A percentile compares a stretch with the other conserved stretches of the same genome.
These are phyloP conservation scores for Trichoderma gracile DNA, from an alignment of 2,329 filamentous ascomycete species.

Conservation along the genomic window DNA sequence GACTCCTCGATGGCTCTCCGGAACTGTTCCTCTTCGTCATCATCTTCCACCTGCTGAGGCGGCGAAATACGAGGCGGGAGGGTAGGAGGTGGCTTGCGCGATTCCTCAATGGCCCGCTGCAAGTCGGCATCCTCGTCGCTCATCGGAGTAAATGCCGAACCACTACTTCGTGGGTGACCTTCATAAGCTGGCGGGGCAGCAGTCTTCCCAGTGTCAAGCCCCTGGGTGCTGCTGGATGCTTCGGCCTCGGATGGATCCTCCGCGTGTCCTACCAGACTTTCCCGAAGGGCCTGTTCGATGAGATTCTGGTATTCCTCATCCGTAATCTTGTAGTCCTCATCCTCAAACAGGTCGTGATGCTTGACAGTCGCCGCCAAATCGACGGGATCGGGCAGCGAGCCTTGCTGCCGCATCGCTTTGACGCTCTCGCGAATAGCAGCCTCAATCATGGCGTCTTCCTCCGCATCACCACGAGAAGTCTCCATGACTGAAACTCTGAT, in stretches of 20 bases:
- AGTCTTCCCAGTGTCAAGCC: slow-evolving; percentile 26
- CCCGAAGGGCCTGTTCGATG: slow-evolving; percentile 57
- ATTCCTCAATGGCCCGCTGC: slow-evolving; percentile 45
- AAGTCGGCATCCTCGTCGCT: slow-evolving; percentile 44
- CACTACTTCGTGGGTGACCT: background rate
- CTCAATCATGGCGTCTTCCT: slow-evolving; percentile 72
- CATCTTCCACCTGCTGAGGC: slow-evolving; percentile 36
- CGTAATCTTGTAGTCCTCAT: slow-evolving; percentile 49
- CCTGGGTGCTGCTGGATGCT: slow-evolving; percentile 29
- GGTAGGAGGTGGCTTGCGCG: slow-evolving; percentile 34
- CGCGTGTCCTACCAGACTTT: slow-evolving; percentile 45
- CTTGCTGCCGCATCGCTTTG: slow-evolving; percentile 49
- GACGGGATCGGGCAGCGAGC: slow-evolving; percentile 34
- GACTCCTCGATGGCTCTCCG: slow-evolving; percentile 50
- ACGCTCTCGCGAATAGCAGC: slow-evolving; percentile 73
- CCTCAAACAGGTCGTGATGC: slow-evolving; percentile 39
- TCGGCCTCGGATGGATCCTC: slow-evolving; percentile 26
- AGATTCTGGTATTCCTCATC: slow-evolving; percentile 60
- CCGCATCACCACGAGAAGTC: slow-evolving; percentile 67
- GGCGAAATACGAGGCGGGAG: slow-evolving; percentile 19
- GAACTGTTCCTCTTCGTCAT: slow-evolving; percentile 40
- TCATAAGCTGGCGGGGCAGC: background rate
- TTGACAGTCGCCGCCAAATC: slow-evolving; percentile 29
- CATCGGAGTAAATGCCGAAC: slow-evolving; percentile 31
- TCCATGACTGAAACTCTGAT: slow-evolving; percentile 69